Evolutionary conservation across 2,329 filamentous ascomycete species (phyloP).

Genomic region (Diaporthe humulicola): DNA sequence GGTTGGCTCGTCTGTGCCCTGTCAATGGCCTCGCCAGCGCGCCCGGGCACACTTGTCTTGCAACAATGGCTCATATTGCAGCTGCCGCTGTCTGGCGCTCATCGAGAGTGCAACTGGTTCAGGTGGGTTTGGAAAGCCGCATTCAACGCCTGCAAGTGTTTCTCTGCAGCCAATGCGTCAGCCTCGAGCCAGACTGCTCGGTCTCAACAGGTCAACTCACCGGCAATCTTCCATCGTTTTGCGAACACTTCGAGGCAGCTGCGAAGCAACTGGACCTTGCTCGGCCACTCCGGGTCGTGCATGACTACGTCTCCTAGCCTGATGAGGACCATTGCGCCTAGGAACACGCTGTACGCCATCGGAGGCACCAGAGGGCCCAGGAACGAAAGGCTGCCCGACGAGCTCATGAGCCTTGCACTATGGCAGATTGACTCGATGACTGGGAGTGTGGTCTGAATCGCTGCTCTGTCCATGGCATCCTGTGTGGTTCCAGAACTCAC

Average conservation of each 20-base stretch:
- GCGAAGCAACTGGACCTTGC: slow-evolving; percentile 45
- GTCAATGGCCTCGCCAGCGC: neutral
- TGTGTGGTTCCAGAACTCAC: slow-evolving; percentile 22
- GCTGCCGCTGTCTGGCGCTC: neutral
- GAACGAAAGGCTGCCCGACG: slow-evolving; percentile 37
- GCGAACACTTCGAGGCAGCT: slow-evolving; percentile 41
- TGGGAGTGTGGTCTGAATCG: slow-evolving; percentile 42
- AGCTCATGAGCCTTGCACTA: slow-evolving; percentile 41
- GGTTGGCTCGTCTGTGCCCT: neutral
- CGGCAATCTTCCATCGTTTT: slow-evolving; percentile 47
- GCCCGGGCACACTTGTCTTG: neutral
- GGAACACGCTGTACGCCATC: slow-evolving; percentile 45
- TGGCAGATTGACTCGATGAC: slow-evolving; percentile 44
- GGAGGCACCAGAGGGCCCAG: slow-evolving; percentile 43
- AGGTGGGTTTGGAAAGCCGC: slow-evolving; percentile 33
- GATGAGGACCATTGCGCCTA: slow-evolving; percentile 46
- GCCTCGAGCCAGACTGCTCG: neutral
- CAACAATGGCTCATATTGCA: neutral
- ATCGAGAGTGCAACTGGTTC: slow-evolving; percentile 27
- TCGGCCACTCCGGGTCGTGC: slow-evolving; percentile 42
- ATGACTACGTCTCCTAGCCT: slow-evolving; percentile 43
- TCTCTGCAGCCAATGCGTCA: slow-evolving; percentile 19
- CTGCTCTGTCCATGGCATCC: slow-evolving; percentile 35
- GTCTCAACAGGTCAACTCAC: slow-evolving; percentile 39
- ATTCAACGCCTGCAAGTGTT: slow-evolving; percentile 37